Evolutionary conservation across 768 basidiomycete genomes (phyloP).

Genomic region (Hysterangium stoloniferum): DNA sequence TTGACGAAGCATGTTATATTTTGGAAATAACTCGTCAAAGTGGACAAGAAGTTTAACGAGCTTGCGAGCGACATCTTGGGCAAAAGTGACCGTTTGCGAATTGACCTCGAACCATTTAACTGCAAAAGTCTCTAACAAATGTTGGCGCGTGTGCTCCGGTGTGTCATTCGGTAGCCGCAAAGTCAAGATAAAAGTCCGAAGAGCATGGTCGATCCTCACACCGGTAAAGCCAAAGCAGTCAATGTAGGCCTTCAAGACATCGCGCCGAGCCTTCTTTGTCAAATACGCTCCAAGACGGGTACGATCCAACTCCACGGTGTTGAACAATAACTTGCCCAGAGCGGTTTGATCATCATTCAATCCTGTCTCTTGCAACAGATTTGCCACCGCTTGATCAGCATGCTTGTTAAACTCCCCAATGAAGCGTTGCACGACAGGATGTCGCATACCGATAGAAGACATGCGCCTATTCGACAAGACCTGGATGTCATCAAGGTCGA

Average conservation of each 20-base stretch:
- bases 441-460: slow-evolving; percentile 22
- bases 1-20: slow-evolving; percentile 58
- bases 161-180: slow-evolving; percentile 52
- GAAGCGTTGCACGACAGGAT: slow-evolving; percentile 27
- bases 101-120: slow-evolving; percentile 90
- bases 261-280: slow-evolving; percentile 60
- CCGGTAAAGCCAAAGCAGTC: slow-evolving; percentile 83
- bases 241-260: slow-evolving; percentile 74
- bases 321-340: slow-evolving; percentile 72
- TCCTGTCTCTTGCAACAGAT: slow-evolving; percentile 49
- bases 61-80: slow-evolving; percentile 70
- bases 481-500: slow-evolving; percentile 41
- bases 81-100: slow-evolving; percentile 64
- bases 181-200: slow-evolving; percentile 84
- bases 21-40: slow-evolving; percentile 83
- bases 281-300: slow-evolving; percentile 80
- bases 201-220: slow-evolving; percentile 78
- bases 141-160: slow-evolving; percentile 41
- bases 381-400: slow-evolving; percentile 14
- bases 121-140: slow-evolving; percentile 78
- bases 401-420: slow-evolving; percentile 58
- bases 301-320: slow-evolving; percentile 76
- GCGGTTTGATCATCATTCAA: slow-evolving; percentile 50
- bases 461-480: slow-evolving; percentile 35
- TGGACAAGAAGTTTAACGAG: slow-evolving; percentile 79